Evolutionary conservation across 148 eudicot species (phyloP), one percentile per base, ranked within the genome.

Genomic region (Vaccinium darrowii): DNA sequence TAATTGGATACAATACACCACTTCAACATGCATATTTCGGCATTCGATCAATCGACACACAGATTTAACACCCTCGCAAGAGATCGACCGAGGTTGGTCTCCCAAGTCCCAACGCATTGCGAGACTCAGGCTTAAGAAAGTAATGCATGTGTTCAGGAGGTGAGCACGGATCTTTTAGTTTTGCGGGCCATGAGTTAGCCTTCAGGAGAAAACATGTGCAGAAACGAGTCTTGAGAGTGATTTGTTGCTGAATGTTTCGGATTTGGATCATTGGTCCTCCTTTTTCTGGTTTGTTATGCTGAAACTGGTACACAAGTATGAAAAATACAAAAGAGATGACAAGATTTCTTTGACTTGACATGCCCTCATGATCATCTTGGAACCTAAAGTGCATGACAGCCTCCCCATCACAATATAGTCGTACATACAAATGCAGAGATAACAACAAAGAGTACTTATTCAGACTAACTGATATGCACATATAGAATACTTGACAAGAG

Each of bases 381-480:
- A 19, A 56, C 36, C 72, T 18, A 36, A 57, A 33, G 51, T 33
- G 52, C 25, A 33, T 4, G 27, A 80, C 51, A 56, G 27, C 23
- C 16, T 58, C 52, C 71, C 82, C 33, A 80, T 47, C 81, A 23
- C 51, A 10, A 53, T 8, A n/a, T 7, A 21, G 49, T 53, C 81
- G 10, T 65, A 39, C 25, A 43, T 47, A 81, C n/a, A 50, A 1
- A 65, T 1, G 47, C 3, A 81, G 33, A 49, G 5, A 47, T 5
- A 57, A 25, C 33, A 49, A 80, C 52, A 80, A 54, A 62, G 83
- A 81, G 83, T 49, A 49, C 36, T 49, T 5, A 49, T 49, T 49
- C 36, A 33, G 51, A 49, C 51, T 49, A 49, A 5, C 63, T 5
- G 5, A 54, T 54, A 14, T 54, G 58, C 57, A 53, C 54, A 81